Percentiles rank a stretch among this genome's conserved stretches.
Evolutionary conservation across 495 filamentous ascomycete species (phyloP).

Genomic region (Clavariopsis aquatica): DNA sequence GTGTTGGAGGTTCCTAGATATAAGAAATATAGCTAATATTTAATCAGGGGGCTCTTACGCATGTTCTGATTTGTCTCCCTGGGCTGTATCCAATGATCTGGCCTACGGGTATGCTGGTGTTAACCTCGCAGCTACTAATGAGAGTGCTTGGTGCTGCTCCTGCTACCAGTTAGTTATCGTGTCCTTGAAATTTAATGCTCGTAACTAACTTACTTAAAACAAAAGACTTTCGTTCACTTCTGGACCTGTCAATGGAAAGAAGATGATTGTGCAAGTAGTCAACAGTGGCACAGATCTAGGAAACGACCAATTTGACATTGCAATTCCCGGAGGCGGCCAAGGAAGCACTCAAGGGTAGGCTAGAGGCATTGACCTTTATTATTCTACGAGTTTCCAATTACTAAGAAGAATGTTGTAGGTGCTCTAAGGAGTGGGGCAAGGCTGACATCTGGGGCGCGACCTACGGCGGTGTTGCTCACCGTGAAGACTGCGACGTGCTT

Average conservation of each 20-base stretch:
- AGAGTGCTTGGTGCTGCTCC: slow-evolving; percentile 63
- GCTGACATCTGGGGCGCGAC: slow-evolving; percentile 20
- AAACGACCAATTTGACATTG: slow-evolving; percentile 29
- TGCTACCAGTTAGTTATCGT: slow-evolving; percentile 57
- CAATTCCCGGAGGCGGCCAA: slow-evolving; percentile 30
- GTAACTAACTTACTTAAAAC: neutral
- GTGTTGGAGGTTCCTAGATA: neutral
- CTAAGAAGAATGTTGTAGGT: no score
- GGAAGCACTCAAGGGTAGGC: slow-evolving; percentile 15
- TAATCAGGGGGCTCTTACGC: slow-evolving; percentile 51
- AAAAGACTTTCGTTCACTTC: slow-evolving; percentile 29
- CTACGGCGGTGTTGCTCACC: slow-evolving; percentile 27
- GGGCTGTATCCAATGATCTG: slow-evolving; percentile 58
- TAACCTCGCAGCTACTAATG: slow-evolving; percentile 53
- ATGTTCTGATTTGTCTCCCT: slow-evolving; percentile 62
- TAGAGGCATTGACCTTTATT: no score
- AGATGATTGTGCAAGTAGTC: slow-evolving; percentile 29
- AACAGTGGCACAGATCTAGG: slow-evolving; percentile 27
- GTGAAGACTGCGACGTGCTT: slow-evolving; percentile 23
- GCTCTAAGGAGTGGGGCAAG: slow-evolving; percentile 13
- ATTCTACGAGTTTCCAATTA: no score
- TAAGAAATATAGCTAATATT: neutral
- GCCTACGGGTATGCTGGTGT: slow-evolving; percentile 67
- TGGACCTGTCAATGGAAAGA: slow-evolving; percentile 24
- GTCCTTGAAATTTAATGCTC: neutral